Evolutionary conservation across 306 rosid genomes (phyloP).

Genomic region (Abrus precatorius): DNA sequence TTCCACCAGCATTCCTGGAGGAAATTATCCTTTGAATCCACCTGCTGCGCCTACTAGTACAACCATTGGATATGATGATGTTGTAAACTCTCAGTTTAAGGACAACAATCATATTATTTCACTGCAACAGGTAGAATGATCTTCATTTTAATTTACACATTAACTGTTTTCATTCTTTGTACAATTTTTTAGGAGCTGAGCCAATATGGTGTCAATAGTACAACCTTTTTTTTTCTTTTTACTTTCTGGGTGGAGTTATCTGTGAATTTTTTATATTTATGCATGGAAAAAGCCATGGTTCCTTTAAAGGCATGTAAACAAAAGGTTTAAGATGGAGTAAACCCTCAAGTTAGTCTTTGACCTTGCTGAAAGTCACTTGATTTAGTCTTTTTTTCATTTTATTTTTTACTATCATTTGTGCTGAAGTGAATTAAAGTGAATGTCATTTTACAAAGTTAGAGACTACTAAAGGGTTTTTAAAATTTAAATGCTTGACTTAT

Average conservation of each 20-base stretch:
- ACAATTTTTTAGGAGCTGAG: constrained; percentile 1
- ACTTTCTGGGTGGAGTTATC: neutral
- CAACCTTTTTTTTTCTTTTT: neutral
- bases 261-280: neutral
- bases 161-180: neutral
- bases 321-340: no score
- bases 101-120: constrained; percentile 89
- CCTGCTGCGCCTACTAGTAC: constrained; percentile 81
- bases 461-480: no score
- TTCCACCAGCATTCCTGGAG: constrained; percentile 91
- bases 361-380: no score
- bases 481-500: no score
- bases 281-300: neutral
- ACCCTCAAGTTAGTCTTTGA: no score
- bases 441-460: no score
- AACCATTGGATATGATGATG: constrained; percentile 87
- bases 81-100: constrained; percentile 86
- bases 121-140: constrained; percentile 81
- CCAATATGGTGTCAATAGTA: neutral
- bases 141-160: neutral
- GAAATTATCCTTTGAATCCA: constrained; percentile 84
- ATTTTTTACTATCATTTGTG: no score
- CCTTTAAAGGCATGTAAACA: neutral
- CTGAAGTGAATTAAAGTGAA: no score
- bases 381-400: no score